Base-by-base conservation (phyloP, 495 filamentous ascomycete species). In the Hypoxylon subgilvum region DNA sequence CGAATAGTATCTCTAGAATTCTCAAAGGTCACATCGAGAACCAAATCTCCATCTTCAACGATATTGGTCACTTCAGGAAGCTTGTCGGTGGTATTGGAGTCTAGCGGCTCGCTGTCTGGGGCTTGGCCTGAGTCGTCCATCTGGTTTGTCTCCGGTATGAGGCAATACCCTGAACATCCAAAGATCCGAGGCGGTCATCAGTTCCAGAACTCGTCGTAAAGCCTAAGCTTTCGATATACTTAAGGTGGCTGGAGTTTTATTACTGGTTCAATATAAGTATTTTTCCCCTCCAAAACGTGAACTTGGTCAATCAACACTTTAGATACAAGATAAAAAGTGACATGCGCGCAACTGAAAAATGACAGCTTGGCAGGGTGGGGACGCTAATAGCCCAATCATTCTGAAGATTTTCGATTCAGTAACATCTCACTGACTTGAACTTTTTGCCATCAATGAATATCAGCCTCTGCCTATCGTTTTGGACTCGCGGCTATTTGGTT, bases 1-100 rank as follows among this genome's bases (percentile, higher is more conserved):
- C 63, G 68, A 23, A 79, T 69, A 6, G 74, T 77, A 32, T 76
- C 68, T 14, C 63, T 76, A 1, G 78, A 80, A 2, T 76, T 82
- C 40, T 80, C 75, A 48, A 84, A 84, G 2, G 69, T 73, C 3
- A 83, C 76, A 45, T 82, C 76, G 2, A 86, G 74, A 1, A 87
- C 48, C 4, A 86, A 41, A 59, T 87, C 82, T 4, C 84, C 84
- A 34, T 77, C 67, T 7, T 74, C 53, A 4, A 71, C 76, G 31
- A 87, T 79, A 17, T 69, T 65, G 27, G 78, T 54, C 18, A 80
- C 52, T 23, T 71, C 59, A 14, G 69, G 57, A 1, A 52, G 49
- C 27, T 53, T 50, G 17, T 36, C 43, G 3, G 27, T 23, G 14
- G n/a, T 19, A 10, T 55, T 43, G 8, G 46, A 56, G 6, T 60